Percentiles rank a stretch among this genome's conserved stretches.
Conservation (phyloP, 2,329 filamentous ascomycete species). For the Blastomyces parvus region DNA sequence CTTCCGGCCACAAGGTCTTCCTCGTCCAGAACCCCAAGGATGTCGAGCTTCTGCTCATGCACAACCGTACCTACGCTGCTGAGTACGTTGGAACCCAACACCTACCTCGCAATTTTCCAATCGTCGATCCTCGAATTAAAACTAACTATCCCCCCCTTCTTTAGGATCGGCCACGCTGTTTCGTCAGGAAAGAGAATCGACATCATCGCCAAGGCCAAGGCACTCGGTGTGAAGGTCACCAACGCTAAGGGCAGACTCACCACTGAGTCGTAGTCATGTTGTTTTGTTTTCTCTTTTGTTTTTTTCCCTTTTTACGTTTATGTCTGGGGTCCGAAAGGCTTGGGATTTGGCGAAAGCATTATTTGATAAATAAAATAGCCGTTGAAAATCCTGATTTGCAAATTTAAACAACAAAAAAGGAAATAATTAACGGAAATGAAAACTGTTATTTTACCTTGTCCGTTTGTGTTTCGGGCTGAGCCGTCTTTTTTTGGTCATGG, state of each 20-base stretch:
- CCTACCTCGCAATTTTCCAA: background rate
- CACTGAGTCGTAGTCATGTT: slow-evolving; percentile 54
- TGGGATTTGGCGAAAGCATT: slow-evolving; percentile 7
- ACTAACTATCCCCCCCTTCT: slow-evolving; percentile 28
- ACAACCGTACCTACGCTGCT: slow-evolving; percentile 98
- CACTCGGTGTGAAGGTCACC: slow-evolving; percentile 98
- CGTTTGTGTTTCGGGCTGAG: background rate
- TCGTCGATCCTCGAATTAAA: background rate
- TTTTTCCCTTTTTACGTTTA: slow-evolving; percentile 7
- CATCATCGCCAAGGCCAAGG: slow-evolving; percentile 94
- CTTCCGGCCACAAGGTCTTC: slow-evolving; percentile 99
- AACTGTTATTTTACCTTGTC: slow-evolving; percentile 6
- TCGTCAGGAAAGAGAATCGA: slow-evolving; percentile 98
- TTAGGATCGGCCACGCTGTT: slow-evolving; percentile 92
- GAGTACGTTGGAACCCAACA: slow-evolving; percentile 58
- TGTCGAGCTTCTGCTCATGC: slow-evolving; percentile 97
- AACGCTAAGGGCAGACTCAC: slow-evolving; percentile 99
- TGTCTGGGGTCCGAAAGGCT: slow-evolving; percentile 1
- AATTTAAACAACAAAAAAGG: background rate
- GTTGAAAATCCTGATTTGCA: slow-evolving; percentile 2
- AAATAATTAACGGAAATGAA: slow-evolving; percentile 4
- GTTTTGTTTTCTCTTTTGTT: slow-evolving; percentile 1
- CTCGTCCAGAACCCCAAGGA: slow-evolving; percentile 95
- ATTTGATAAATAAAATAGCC: slow-evolving; percentile 7
- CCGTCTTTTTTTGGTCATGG: background rate